A percentile compares a stretch with the other conserved stretches of the same genome.
These are phyloP conservation scores for Neofusicoccum ribis DNA, from an alignment of 2,329 filamentous ascomycete genomes.

Conservation along the genomic window DNA sequence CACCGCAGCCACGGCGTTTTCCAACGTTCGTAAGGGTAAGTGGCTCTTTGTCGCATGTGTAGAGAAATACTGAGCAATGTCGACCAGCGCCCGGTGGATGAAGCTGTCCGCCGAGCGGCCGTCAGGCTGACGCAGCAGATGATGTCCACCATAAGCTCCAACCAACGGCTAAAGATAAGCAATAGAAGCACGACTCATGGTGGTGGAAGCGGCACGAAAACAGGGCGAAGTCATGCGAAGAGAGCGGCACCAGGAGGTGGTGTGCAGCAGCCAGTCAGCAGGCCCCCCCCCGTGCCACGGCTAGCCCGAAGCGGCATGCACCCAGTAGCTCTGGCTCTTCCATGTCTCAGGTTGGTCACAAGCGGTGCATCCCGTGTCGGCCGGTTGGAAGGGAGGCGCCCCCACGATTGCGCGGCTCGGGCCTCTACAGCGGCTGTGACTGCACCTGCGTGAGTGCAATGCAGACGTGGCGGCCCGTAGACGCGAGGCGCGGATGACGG, in stretches of 20 bases:
- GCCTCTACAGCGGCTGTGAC: conserved; percentile 7
- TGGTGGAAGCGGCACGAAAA: not conserved
- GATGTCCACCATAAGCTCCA: not conserved
- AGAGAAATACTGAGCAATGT: no score
- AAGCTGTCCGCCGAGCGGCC: no score
- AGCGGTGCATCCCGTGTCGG: not conserved
- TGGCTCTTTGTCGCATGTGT: no score
- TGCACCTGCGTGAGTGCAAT: conserved; percentile 1
- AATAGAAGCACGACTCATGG: not conserved
- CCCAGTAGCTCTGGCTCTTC: not conserved
- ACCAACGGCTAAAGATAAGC: not conserved
- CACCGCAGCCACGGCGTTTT: no score
- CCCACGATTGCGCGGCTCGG: conserved; percentile 1
- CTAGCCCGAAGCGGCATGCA: not conserved
- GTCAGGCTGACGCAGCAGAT: no score
- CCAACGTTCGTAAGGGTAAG: no score
- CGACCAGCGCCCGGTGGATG: no score
- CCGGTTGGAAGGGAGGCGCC: not conserved
- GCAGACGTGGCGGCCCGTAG: not conserved
- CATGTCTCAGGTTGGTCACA: conserved; percentile 9
- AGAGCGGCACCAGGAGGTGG: not conserved
- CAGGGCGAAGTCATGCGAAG: not conserved
- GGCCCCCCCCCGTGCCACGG: conserved; percentile 2
- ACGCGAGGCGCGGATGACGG: no score
- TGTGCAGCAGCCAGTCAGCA: conserved; percentile 13